Evolutionary conservation across 1,284 basidiomycete genomes (phyloP), one percentile per base, ranked within the genome.

Genomic region (Puccinia horiana): DNA sequence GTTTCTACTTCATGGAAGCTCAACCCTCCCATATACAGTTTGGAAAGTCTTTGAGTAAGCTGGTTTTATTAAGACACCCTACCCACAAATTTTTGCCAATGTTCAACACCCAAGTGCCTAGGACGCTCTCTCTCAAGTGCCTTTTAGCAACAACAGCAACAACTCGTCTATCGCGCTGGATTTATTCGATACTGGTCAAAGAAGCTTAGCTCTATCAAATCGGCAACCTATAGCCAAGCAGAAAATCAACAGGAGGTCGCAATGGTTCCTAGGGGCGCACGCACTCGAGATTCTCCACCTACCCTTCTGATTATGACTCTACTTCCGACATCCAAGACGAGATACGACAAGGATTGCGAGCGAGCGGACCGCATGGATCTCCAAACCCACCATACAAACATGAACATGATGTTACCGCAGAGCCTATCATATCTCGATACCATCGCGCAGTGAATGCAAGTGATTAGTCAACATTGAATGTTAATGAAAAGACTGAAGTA

Each of bases 371-470:
- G 9, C 8, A 47, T 47, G 8, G 9, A 47, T 16, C 44, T 47
- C 47, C 12, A 52, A 23, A 72, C 20, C n/a, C 42, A 42, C 18
- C 35, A 65, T 40, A 23, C 32, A 18, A 42, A 42, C 16, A 65
- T 65, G 9, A 23, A 32, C 40, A 42, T 32, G 69, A 32, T 32
- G 69, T 49, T 47, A 49, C 44, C 44, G 32, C 8, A 12, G 49
- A 56, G 35, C n/a, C 72, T 20, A 20, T 74, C 49, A 49, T 26
- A 37, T 29, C 72, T 40, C 72, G 72, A 35, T 74, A 74, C 52
- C 72, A 32, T 5, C 72, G 52, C 32, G 72, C 72, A 29, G 35
- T 74, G 16, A 56, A 56, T 74, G 72, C 37, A 23, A 74, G 52
- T 52, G 32, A 23, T 56, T 32, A n/a, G 49, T 56, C 49, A 35